phyloP scores from a whole-genome alignment of 1,139 yeast genomes.

The Kodamaea ohmeri region DNA sequence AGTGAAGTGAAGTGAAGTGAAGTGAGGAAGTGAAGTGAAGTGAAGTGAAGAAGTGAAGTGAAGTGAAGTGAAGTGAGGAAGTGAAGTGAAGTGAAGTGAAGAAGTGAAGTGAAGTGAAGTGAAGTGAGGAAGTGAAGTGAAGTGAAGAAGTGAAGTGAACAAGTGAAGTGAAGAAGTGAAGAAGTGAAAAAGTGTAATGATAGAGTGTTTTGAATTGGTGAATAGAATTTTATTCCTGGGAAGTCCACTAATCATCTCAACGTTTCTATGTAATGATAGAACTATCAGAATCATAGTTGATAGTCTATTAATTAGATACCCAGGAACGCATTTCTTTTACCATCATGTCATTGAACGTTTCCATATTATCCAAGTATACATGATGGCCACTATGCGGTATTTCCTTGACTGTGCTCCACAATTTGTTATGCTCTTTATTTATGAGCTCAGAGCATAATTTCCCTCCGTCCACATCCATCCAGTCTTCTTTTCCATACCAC shows the following conservation, averaged over 20 bases:
- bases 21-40: too few relatives aligned
- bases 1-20: too few relatives aligned
- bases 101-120: background rate
- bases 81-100: too few relatives aligned
- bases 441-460: conserved; percentile 37
- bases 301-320: background rate
- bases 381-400: conserved; percentile 68
- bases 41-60: too few relatives aligned
- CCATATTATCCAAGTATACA: conserved; percentile 59
- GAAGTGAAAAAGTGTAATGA: too few relatives aligned
- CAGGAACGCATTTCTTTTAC: conserved; percentile 39
- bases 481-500: conserved; percentile 74
- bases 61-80: too few relatives aligned
- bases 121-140: background rate
- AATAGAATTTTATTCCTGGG: too few relatives aligned
- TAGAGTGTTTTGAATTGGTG: too few relatives aligned
- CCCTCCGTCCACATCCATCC: conserved; percentile 73
- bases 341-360: conserved; percentile 49
- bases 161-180: too few relatives aligned
- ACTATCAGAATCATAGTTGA: background rate
- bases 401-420: conserved; percentile 39
- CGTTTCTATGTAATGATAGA: background rate
- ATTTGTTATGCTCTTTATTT: conserved; percentile 21
- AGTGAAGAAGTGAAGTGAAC: too few relatives aligned
- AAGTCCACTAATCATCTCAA: too few relatives aligned